Conservation (phyloP, 2,329 filamentous ascomycete species). For the Remersonia thermophila region DNA sequence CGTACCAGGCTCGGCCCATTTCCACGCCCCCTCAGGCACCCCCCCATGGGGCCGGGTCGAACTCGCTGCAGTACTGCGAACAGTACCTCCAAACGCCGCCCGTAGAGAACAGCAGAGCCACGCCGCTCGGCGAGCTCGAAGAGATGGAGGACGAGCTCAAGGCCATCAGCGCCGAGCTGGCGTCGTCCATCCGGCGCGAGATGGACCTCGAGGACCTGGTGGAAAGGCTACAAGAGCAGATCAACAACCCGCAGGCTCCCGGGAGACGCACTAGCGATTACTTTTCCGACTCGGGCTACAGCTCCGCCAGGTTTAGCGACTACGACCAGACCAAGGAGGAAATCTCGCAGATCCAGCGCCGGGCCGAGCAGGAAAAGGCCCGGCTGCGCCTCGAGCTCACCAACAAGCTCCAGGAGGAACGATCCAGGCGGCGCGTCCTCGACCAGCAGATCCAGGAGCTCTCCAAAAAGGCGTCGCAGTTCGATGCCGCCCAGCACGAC, state of each 20-base stretch:
- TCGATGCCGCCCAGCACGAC: constrained; percentile 43
- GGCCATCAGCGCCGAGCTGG: constrained; percentile 85
- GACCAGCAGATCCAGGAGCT: constrained; percentile 77
- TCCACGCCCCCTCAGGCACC: constrained; percentile 23
- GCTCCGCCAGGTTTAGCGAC: constrained; percentile 67
- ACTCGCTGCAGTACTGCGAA: constrained; percentile 38
- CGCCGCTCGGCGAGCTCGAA: constrained; percentile 48
- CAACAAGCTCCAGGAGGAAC: constrained; percentile 77
- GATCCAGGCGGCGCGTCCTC: constrained; percentile 58
- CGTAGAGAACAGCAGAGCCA: constrained; percentile 23
- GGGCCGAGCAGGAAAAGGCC: constrained; percentile 83
- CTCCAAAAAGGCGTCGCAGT: constrained; percentile 61
- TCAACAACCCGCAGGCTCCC: constrained; percentile 41
- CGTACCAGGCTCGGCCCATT: constrained; percentile 29
- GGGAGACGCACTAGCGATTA: constrained; percentile 87
- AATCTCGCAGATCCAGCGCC: constrained; percentile 69
- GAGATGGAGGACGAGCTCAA: constrained; percentile 92
- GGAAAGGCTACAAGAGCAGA: constrained; percentile 73
- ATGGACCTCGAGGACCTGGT: constrained; percentile 94
- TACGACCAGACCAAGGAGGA: constrained; percentile 53
- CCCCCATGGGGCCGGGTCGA: constrained; percentile 27
- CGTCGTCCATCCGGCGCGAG: constrained; percentile 82
- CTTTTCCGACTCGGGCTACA: constrained; percentile 90
- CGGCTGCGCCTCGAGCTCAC: constrained; percentile 75
- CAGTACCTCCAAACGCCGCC: constrained; percentile 37